Percentiles rank a stretch among this genome's conserved stretches.
phyloP scores from a whole-genome alignment of 2,329 filamentous ascomycete species.

The Aspergillus sp. region DNA sequence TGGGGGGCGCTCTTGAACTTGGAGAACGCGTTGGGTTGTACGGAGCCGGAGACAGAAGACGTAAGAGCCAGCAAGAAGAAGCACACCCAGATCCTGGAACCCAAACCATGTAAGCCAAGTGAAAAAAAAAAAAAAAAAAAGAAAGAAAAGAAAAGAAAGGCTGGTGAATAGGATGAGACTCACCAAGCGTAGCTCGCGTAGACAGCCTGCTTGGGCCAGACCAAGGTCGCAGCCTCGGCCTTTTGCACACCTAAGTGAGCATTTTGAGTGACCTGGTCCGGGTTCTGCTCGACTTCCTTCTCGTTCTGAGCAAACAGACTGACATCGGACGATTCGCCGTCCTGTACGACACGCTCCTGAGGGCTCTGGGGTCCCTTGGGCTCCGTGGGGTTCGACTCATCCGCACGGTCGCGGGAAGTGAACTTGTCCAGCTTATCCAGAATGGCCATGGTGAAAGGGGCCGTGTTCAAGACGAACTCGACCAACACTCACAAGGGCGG shows the following conservation, averaged over 20 bases:
- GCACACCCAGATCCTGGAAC: slow-evolving; percentile 46
- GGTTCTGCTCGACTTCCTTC: slow-evolving; percentile 27
- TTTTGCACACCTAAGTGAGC: slow-evolving; percentile 47
- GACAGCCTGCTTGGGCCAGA: slow-evolving; percentile 45
- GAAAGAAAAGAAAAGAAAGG: too few species aligned
- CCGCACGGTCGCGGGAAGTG: background rate
- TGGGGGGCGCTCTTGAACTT: slow-evolving; percentile 53
- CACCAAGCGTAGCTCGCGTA: slow-evolving; percentile 36
- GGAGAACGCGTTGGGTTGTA: slow-evolving; percentile 54
- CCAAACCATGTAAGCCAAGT: background rate
- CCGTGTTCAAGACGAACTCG: background rate
- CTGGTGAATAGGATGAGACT: background rate
- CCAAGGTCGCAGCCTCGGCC: slow-evolving; percentile 47
- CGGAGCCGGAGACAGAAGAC: slow-evolving; percentile 39
- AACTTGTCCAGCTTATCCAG: slow-evolving; percentile 6
- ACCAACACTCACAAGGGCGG: background rate
- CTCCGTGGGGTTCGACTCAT: background rate
- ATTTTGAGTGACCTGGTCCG: slow-evolving; percentile 26
- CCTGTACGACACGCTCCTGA: slow-evolving; percentile 8
- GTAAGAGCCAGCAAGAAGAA: slow-evolving; percentile 47
- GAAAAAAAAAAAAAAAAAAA: too few species aligned
- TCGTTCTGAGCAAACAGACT: slow-evolving; percentile 30
- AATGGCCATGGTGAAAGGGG: background rate
- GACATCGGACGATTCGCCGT: slow-evolving; percentile 20
- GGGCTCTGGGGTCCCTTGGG: background rate